Percentiles rank a stretch among this genome's conserved stretches.
These are phyloP conservation scores for Botrytis galanthina DNA, from an alignment of 2,329 filamentous ascomycete species.

Conservation along the genomic window DNA sequence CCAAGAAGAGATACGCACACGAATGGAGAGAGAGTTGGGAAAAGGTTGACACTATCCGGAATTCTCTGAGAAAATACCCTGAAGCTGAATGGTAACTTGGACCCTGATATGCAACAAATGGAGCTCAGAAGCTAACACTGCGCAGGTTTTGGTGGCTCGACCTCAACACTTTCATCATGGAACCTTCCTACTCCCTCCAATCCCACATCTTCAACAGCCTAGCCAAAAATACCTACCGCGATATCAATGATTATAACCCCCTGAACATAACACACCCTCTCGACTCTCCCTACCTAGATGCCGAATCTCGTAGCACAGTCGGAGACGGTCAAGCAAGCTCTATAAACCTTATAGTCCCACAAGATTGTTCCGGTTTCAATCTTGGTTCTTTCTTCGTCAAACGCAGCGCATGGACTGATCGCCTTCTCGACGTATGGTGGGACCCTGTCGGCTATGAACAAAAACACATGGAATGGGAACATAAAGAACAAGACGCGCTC, in stretches of 20 bases:
- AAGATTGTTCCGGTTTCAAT: conserved; percentile 96
- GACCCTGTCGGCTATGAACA: conserved; percentile 97
- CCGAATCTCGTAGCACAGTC: conserved; percentile 64
- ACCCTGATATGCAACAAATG: neutral
- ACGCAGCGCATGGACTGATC: conserved; percentile 84
- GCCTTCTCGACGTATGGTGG: conserved; percentile 95
- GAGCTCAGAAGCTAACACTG: conserved; percentile 21
- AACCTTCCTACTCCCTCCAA: conserved; percentile 86
- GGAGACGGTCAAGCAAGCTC: conserved; percentile 78
- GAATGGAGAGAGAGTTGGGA: conserved; percentile 99
- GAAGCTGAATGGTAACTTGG: conserved; percentile 84
- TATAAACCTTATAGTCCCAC: conserved; percentile 83
- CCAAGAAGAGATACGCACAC: conserved; percentile 96
- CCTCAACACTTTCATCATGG: conserved; percentile 97
- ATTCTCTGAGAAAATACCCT: conserved; percentile 88
- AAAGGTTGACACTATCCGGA: conserved; percentile 91
- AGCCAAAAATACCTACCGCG: conserved; percentile 74
- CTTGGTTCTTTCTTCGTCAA: conserved; percentile 91
- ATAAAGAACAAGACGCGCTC: conserved; percentile 95
- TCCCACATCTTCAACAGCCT: conserved; percentile 85
- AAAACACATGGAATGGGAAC: conserved; percentile 98
- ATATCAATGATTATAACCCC: conserved; percentile 95
- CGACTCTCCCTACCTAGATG: conserved; percentile 71
- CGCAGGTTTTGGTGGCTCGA: conserved; percentile 99
- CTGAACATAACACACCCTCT: conserved; percentile 88